These are phyloP conservation scores for Rhodotorula toruloides DNA, from an alignment of 768 basidiomycete genomes.

Conservation along the genomic window DNA sequence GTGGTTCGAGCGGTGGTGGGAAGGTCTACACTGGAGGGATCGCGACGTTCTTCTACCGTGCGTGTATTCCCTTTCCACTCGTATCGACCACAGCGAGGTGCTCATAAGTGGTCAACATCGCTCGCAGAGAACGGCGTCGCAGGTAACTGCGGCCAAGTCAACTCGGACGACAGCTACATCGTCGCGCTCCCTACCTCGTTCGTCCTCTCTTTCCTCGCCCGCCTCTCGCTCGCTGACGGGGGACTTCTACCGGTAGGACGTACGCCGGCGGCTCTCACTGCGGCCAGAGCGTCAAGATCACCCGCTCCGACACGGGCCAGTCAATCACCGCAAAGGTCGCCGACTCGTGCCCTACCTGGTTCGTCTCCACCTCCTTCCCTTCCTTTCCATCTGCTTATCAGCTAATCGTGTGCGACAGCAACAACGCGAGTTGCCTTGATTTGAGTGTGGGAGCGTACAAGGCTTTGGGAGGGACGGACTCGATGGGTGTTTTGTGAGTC, in stretches of 20 bases:
- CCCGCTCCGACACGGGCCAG: conserved; percentile 28
- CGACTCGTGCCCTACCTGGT: conserved; percentile 20
- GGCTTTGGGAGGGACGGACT: no score
- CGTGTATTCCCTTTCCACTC: no score
- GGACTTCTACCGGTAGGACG: not conserved
- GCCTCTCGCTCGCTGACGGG: not conserved
- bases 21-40: conserved; percentile 29
- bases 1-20: not conserved
- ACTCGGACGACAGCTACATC: conserved; percentile 15
- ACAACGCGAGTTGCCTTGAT: no score
- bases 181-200: conserved; percentile 31
- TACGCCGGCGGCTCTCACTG: conserved; percentile 34
- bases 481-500: no score
- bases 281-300: conserved; percentile 35
- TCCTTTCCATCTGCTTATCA: not conserved
- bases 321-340: conserved; percentile 32
- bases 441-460: no score
- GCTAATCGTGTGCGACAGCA: no score
- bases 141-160: conserved; percentile 26
- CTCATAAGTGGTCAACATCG: no score
- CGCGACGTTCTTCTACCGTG: conserved; percentile 9
- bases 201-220: not conserved
- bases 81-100: no score
- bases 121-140: conserved; percentile 35
- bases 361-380: not conserved